phyloP scores from a whole-genome alignment of 2,329 filamentous ascomycete genomes.

The Cladorrhinum sp. region DNA sequence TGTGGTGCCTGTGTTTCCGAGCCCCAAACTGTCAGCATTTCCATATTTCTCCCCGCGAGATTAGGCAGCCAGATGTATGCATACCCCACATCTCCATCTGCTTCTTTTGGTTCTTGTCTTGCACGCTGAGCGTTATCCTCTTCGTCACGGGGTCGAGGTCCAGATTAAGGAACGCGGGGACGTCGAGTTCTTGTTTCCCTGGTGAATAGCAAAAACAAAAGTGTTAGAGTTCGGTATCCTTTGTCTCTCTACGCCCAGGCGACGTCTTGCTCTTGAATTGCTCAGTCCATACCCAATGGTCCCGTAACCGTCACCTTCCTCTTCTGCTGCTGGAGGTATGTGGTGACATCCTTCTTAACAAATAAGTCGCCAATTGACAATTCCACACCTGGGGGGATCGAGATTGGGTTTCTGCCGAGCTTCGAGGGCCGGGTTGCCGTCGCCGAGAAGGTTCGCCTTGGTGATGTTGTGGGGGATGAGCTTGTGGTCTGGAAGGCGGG shows the following conservation, averaged over 20 bases:
- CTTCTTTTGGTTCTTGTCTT: constrained; percentile 64
- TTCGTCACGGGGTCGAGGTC: constrained; percentile 61
- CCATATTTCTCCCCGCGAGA: too few species aligned
- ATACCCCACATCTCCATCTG: constrained; percentile 96
- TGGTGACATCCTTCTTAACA: constrained; percentile 52
- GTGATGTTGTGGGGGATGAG: constrained; percentile 36
- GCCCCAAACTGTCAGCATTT: too few species aligned
- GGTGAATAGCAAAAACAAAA: constrained; percentile 17
- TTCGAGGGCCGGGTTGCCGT: constrained; percentile 69
- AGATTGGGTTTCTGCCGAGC: constrained; percentile 77
- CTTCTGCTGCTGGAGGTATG: constrained; percentile 59
- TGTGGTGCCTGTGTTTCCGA: constrained; percentile 80
- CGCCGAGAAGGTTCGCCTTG: constrained; percentile 64
- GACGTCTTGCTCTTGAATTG: background rate
- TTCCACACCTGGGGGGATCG: constrained; percentile 79
- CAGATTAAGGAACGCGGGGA: constrained; percentile 77
- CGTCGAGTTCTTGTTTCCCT: constrained; percentile 72
- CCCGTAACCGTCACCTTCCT: constrained; percentile 74
- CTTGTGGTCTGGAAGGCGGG: constrained; percentile 63
- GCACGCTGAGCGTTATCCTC: constrained; percentile 66
- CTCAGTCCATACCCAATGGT: constrained; percentile 61
- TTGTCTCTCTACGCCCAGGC: background rate
- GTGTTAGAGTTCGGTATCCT: background rate
- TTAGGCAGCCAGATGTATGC: too few species aligned
- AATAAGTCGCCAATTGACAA: constrained; percentile 65